These are phyloP conservation scores for Raffaelea arxii DNA, from an alignment of 2,329 filamentous ascomycete genomes.

Conservation along the genomic window DNA sequence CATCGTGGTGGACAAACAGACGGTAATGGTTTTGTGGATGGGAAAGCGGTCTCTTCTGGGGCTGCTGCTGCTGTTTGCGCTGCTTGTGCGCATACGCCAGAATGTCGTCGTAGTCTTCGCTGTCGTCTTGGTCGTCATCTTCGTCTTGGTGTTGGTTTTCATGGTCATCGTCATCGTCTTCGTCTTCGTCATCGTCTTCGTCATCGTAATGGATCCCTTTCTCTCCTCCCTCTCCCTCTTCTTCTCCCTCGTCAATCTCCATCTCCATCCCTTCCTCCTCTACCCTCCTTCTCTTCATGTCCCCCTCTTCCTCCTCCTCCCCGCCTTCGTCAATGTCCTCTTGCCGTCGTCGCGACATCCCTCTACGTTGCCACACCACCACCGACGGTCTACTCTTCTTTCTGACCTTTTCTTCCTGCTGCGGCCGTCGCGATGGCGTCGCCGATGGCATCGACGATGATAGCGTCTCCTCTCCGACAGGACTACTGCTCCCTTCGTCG, in stretches of 20 bases:
- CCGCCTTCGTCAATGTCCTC: constrained; percentile 10
- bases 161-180: neutral
- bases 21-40: no score
- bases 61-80: no score
- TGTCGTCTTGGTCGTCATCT: neutral
- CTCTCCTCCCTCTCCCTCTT: neutral
- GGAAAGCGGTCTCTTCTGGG: no score
- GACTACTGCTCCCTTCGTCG: no score
- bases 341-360: neutral
- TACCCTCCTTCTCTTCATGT: neutral
- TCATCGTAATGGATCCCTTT: constrained; percentile 1
- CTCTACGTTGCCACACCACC: neutral
- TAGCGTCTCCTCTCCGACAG: no score
- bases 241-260: neutral
- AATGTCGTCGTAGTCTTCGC: neutral
- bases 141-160: neutral
- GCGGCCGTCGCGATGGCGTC: neutral
- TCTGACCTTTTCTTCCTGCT: neutral
- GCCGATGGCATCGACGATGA: neutral
- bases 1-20: neutral
- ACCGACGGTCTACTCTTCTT: neutral
- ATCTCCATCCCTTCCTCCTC: no score
- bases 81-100: neutral
- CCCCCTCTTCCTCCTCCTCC: neutral
- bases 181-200: constrained; percentile 2